Base-by-base conservation (phyloP, 2,329 filamentous ascomycete species). In the Phaeosphaeriaceae sp. region DNA sequence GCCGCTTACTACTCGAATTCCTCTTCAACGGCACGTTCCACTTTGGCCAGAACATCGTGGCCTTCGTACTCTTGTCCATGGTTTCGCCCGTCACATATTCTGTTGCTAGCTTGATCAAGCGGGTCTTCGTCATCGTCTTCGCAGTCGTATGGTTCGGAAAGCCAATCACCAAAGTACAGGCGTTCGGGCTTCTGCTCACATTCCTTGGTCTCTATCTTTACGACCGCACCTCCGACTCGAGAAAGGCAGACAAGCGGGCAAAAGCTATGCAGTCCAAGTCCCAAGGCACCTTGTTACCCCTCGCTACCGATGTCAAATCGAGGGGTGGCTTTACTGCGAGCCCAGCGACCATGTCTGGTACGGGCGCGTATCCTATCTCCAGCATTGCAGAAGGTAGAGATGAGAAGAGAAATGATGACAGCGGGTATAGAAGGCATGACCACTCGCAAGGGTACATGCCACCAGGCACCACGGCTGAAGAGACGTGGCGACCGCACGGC, bases 71-170 rank as follows among this genome's bases (percentile, higher is more conserved):
- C 6, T 83, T 99, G 7, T 97, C 93, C 54, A 91, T 97, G 82
- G 91, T 98, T 13, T 97, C 93, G 0, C 95, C 95, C 0, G 95
- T 99, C 40, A 98, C 95, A 0, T 99, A 99, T 81, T 97, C 93
- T 0, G 94, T 99, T 40, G 95, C 95, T 35, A 96, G 91, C 56
- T 83, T 99, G 61, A 95, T 99, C 79, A 99, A 99, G 81, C 91
- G 95, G 50, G 95, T 99, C 13, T 97, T 97, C 73, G 94, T 99
- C 72, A 97, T 99, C 69, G 87, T 95, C 59, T 91, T 97, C 68
- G 93, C 95, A 7, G 94, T 99, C 62, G 81, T 98, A 67, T 99
- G 95, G 95, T 99, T 98, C 80, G 91, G 93, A 64, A 97, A 89
- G 77, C 88, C 91, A 1, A 97, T 95, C 30, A 97, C 92, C 5